A percentile compares a stretch with the other conserved stretches of the same genome.
phyloP scores from a whole-genome alignment of 805 yeast species.

The Nakazawaea holstii region DNA sequence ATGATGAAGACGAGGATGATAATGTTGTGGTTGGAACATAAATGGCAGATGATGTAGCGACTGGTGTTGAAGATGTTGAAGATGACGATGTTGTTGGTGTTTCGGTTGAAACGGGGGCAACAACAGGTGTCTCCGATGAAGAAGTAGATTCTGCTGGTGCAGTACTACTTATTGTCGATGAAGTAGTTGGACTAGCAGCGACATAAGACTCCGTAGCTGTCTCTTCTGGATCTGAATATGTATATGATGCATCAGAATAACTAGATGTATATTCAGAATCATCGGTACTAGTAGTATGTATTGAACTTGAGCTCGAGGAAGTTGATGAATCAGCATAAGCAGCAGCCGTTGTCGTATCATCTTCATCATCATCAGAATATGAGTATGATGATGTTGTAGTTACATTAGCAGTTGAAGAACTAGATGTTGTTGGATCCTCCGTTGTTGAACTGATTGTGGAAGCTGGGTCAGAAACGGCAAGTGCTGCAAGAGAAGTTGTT shows the following conservation, averaged over 20 bases:
- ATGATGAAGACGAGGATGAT: conserved; percentile 2
- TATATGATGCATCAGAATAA: not conserved
- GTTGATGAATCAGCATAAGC: not conserved
- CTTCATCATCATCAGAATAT: conserved; percentile 2
- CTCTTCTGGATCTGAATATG: not conserved
- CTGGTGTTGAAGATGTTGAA: not conserved
- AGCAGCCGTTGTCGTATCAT: not conserved
- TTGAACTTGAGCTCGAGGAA: conserved; percentile 1
- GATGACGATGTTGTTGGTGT: not conserved
- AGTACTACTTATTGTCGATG: not conserved
- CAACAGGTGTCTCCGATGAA: not conserved
- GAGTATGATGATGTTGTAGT: not conserved
- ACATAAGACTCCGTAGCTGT: not conserved
- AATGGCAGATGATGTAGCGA: not conserved
- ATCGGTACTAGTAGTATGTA: not conserved
- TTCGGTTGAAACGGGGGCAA: not conserved
- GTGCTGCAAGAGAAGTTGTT: too few relatives aligned
- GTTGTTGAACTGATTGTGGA: not conserved
- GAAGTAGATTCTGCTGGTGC: not conserved
- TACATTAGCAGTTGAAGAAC: not conserved
- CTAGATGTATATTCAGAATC: not conserved
- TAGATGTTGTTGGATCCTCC: not conserved
- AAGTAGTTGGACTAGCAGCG: not conserved
- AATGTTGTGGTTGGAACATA: not conserved
- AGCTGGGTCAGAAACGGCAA: not conserved